Evolutionary conservation across 192 early-diverging fungal species (phyloP), one percentile per base, ranked within the genome.

Genomic region (Gamsiella multidivaricata): DNA sequence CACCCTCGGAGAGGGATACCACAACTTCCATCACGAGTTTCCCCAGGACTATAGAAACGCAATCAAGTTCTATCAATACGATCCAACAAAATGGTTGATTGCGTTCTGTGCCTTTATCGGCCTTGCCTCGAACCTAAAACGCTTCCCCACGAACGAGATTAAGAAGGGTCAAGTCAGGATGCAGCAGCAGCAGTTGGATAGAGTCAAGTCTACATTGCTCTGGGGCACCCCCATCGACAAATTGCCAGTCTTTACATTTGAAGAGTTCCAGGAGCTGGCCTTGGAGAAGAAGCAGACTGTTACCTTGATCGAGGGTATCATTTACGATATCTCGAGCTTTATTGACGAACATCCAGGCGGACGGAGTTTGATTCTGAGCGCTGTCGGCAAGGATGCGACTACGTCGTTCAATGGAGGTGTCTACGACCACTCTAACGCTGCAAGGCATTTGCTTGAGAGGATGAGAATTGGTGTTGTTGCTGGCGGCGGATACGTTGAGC

Each of bases 301-400:
- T 82, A 82, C 94, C 46, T 81, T 96, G 56, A 88, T 97, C 42
- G 93, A 95, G 62, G 91, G 90, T 53, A 83, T 90, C 49, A 82
- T 95, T 41, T 94, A 97, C 66, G 90, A 96, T 69, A 87, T 98
- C 49, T 80, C 83, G 46, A 64, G 88, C 26, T 98, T 98, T 83
- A 87, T 93, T 54, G 84, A 92, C 55, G 88, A 95, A 45, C 96
- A 98, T 72, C 96, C 96, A 12, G 96, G 96, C 64, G 96, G 95
- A 62, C 73, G 80, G 39, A 87, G 86, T 20, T 89, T 91, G 65
- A 81, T 97, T 65, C 83, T 85, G 26, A 80, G 84, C 57, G 88
- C 82, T 29, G 83, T 96, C 33, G 96, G 96, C 64, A 91, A 92
- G 75, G 94, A 98, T 69, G 88, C 91, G 70, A 95, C 95, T 9